phyloP scores from a whole-genome alignment of 768 basidiomycete genomes.

The Mycena galopus region DNA sequence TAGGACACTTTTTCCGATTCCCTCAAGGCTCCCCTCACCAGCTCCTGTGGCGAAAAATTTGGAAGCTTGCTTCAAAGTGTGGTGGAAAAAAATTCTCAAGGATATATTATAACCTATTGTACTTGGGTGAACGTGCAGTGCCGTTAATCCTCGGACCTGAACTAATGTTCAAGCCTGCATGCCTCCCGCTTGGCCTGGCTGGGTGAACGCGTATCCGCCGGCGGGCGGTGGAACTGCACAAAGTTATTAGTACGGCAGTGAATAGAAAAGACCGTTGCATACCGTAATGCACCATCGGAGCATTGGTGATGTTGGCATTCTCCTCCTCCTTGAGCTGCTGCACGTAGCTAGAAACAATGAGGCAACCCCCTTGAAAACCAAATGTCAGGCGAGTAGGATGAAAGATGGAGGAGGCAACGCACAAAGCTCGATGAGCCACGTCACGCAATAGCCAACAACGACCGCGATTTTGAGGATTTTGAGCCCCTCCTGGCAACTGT shows the following conservation, averaged over 20 bases:
- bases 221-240: conserved; percentile 10
- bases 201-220: conserved; percentile 28
- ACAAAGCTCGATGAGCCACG: conserved; percentile 71
- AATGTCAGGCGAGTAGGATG: conserved; percentile 8
- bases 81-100: conserved; percentile 3
- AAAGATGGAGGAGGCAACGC: conserved; percentile 40
- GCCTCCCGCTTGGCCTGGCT: conserved; percentile 18
- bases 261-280: neutral
- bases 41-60: too few relatives aligned
- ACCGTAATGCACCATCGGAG: conserved; percentile 39
- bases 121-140: neutral
- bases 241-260: neutral
- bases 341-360: conserved; percentile 66
- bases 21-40: too few relatives aligned
- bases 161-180: conserved; percentile 23
- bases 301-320: conserved; percentile 43
- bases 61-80: too few relatives aligned
- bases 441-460: conserved; percentile 60
- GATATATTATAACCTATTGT: conserved; percentile 23
- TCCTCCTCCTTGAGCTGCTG: conserved; percentile 67
- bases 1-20: too few relatives aligned
- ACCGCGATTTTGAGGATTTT: conserved; percentile 57
- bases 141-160: too few relatives aligned
- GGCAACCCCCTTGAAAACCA: conserved; percentile 58
- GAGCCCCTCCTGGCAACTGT: conserved; percentile 58